Conservation (phyloP, 768 basidiomycete species). For the Boletus rubropictus region DNA sequence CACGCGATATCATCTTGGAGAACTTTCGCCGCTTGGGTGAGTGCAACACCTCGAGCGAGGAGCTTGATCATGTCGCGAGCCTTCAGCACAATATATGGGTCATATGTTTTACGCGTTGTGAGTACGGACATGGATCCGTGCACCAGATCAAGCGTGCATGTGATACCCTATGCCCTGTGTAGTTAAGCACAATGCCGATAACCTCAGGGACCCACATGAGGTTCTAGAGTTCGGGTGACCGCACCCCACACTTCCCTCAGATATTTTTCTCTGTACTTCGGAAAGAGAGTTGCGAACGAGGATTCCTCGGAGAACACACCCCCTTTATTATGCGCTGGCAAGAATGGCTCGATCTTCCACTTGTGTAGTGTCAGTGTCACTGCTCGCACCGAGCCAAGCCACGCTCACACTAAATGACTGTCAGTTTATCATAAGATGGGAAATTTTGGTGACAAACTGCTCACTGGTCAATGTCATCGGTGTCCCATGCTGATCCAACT, state of each 20-base stretch:
- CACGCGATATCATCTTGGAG: slow-evolving; percentile 86
- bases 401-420: slow-evolving; percentile 39
- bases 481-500: slow-evolving; percentile 82
- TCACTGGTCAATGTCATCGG: slow-evolving; percentile 98
- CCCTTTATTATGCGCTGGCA: slow-evolving; percentile 66
- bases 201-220: slow-evolving; percentile 50
- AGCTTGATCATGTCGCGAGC: slow-evolving; percentile 95
- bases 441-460: slow-evolving; percentile 28
- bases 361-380: slow-evolving; percentile 26
- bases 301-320: slow-evolving; percentile 92
- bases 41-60: slow-evolving; percentile 83
- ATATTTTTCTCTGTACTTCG: slow-evolving; percentile 97
- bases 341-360: slow-evolving; percentile 90
- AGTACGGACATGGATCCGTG: slow-evolving; percentile 97
- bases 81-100: slow-evolving; percentile 94
- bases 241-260: slow-evolving; percentile 91
- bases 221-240: slow-evolving; percentile 77
- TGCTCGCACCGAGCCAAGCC: background rate
- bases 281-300: slow-evolving; percentile 96
- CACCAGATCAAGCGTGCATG: slow-evolving; percentile 89
- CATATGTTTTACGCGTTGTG: slow-evolving; percentile 94
- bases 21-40: slow-evolving; percentile 82
- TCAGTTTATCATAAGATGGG: background rate
- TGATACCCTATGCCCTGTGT: slow-evolving; percentile 56
- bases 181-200: background rate